phyloP scores from a whole-genome alignment of 805 yeast genomes.

The Debaryomyces tyrocola region DNA sequence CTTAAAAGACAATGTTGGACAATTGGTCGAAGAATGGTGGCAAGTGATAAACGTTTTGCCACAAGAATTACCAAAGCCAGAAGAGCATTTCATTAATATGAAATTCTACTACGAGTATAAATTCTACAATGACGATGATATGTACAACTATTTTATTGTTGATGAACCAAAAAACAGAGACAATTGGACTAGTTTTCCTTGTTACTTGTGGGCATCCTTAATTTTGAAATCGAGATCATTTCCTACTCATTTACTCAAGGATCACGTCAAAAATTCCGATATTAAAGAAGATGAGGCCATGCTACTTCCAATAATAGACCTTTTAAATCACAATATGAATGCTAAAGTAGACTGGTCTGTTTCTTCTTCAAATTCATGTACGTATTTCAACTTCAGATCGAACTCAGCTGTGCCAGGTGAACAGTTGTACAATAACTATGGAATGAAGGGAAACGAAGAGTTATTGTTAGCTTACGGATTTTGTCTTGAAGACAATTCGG shows the following conservation, averaged over 20 bases:
- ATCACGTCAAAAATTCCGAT: slow-evolving; percentile 22
- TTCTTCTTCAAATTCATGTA: slow-evolving; percentile 8
- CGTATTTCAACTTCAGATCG: slow-evolving; percentile 43
- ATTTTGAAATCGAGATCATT: slow-evolving; percentile 79
- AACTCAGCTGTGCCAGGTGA: slow-evolving; percentile 32
- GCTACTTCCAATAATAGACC: slow-evolving; percentile 75
- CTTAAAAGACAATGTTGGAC: slow-evolving; percentile 44
- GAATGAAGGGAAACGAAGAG: slow-evolving; percentile 85
- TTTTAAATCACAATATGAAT: slow-evolving; percentile 68
- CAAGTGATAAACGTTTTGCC: slow-evolving; percentile 31
- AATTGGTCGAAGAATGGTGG: slow-evolving; percentile 65
- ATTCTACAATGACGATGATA: slow-evolving; percentile 37
- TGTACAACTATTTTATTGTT: slow-evolving; percentile 24
- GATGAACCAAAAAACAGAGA: slow-evolving; percentile 18
- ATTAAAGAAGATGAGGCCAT: slow-evolving; percentile 53
- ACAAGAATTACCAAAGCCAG: slow-evolving; percentile 28
- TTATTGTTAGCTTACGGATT: slow-evolving; percentile 83
- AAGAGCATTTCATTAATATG: slow-evolving; percentile 37
- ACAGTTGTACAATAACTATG: slow-evolving; percentile 79
- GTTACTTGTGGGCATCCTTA: slow-evolving; percentile 73
- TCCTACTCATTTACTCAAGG: slow-evolving; percentile 62
- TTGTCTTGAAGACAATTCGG: slow-evolving; percentile 53
- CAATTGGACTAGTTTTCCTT: slow-evolving; percentile 64
- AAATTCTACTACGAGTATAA: slow-evolving; percentile 45
- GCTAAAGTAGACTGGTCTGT: slow-evolving; percentile 66